Percentiles rank a stretch among this genome's conserved stretches.
phyloP scores from a whole-genome alignment of 2,329 filamentous ascomycete genomes.

The Paecilomyces niveus region DNA sequence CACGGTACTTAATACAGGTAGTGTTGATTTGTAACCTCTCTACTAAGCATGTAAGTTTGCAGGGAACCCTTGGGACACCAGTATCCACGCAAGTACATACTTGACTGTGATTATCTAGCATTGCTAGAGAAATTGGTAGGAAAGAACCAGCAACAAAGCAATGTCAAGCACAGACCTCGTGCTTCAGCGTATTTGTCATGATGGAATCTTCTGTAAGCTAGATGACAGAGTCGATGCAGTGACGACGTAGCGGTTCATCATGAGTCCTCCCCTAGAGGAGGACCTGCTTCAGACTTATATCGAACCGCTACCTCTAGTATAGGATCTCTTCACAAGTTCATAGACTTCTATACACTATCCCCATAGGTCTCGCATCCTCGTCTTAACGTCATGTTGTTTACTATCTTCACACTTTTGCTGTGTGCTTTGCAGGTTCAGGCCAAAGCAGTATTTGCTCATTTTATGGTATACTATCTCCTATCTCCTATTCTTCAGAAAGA shows the following conservation, averaged over 20 bases:
- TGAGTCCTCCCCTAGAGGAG: too few relatives aligned
- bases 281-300: too few relatives aligned
- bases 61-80: not conserved
- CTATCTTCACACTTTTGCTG: not conserved
- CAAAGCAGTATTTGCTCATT: constrained; percentile 26
- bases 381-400: not conserved
- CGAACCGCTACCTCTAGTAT: too few relatives aligned
- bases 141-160: not conserved
- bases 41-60: too few relatives aligned
- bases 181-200: not conserved
- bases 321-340: too few relatives aligned
- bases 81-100: not conserved
- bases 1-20: not conserved
- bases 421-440: constrained; percentile 9
- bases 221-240: not conserved
- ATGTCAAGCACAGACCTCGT: not conserved
- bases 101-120: not conserved
- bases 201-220: not conserved
- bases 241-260: too few relatives aligned
- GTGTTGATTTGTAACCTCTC: not conserved
- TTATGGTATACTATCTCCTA: constrained; percentile 25
- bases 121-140: not conserved
- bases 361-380: too few relatives aligned
- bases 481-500: too few relatives aligned
- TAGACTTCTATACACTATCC: too few relatives aligned